These are phyloP conservation scores for Podospora appendiculata DNA, from an alignment of 495 filamentous ascomycete genomes.

Conservation along the genomic window DNA sequence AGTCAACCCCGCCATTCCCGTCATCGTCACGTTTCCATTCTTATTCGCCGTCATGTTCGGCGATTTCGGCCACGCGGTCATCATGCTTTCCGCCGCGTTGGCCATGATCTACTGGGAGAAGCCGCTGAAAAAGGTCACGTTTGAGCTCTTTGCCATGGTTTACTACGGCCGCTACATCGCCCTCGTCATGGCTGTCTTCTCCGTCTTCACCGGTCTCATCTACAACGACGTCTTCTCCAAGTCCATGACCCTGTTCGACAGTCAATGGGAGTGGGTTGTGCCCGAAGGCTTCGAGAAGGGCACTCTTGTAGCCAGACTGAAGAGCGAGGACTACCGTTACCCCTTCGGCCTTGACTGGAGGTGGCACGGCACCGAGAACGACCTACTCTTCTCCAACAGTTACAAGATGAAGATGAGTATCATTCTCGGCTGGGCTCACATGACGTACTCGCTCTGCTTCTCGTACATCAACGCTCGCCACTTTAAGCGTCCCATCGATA, in stretches of 20 bases:
- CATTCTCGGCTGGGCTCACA: conserved; percentile 90
- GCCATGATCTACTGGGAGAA: conserved; percentile 97
- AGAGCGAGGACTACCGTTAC: conserved; percentile 61
- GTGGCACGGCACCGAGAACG: conserved; percentile 94
- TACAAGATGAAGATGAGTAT: conserved; percentile 99
- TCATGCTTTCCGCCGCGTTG: conserved; percentile 71
- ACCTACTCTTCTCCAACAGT: conserved; percentile 89
- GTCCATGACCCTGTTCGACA: conserved; percentile 76
- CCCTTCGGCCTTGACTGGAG: conserved; percentile 95
- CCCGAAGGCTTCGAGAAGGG: conserved; percentile 58
- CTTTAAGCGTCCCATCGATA: conserved; percentile 89
- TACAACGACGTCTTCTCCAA: conserved; percentile 99
- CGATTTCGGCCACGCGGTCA: conserved; percentile 83
- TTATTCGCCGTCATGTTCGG: conserved; percentile 99
- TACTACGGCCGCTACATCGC: conserved; percentile 99
- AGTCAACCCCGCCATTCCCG: conserved; percentile 91
- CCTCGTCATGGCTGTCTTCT: conserved; percentile 95
- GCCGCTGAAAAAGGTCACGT: conserved; percentile 79
- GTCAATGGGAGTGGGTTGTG: conserved; percentile 74
- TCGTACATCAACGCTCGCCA: conserved; percentile 89
- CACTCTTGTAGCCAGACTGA: conserved; percentile 49
- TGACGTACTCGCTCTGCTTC: conserved; percentile 95
- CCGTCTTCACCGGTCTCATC: conserved; percentile 92
- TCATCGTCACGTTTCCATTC: conserved; percentile 96
- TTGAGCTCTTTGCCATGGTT: conserved; percentile 94